Evolutionary conservation across 2,329 filamentous ascomycete species (phyloP), one percentile per base, ranked within the genome.

Genomic region (Escovopsis sp.): DNA sequence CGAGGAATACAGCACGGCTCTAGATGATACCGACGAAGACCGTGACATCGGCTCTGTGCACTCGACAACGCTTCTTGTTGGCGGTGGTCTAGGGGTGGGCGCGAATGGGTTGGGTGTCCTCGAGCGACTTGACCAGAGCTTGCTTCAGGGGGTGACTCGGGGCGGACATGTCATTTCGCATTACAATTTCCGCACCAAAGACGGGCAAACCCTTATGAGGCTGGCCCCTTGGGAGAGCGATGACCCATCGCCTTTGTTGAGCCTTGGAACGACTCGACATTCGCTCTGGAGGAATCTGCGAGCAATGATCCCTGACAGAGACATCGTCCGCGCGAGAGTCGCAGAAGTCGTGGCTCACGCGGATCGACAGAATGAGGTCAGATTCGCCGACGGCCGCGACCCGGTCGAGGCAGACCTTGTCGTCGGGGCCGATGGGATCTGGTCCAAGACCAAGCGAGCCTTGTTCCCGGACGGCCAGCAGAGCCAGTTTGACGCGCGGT

Each of bases 351-450:
- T 37, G 5, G 41, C 45, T 4, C 43, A 41, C 11, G 8, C 40
- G 0, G 23, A 43, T 1, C 40, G 45, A 9, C 37, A 29, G 18
- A 48, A 49, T 16, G 14, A 35, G 2, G 30, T 50, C 29, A 38
- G 31, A 11, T 49, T 50, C 31, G 39, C 31, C 5, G 48, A 50
- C 15, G 47, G 39, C 3, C 41, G 43, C 16, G 34, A 44, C 5
- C 15, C 43, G 0, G 35, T 43, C 8, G 45, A 50, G 16, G 48
- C 38, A 1, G 47, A 50, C 27, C 28, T 50, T 9, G 40, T 50
- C 7, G 43, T 50, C 26, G 48, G 48, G 2, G 48, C 48, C 1
- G 48, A 50, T 25, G 48, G 48, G 3, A 32, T 50, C 4, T 41
- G 39, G 8, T 45, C 45, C 28, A 36, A 31, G 7, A 36, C 39